Conservation (phyloP, 2,329 filamentous ascomycete species). For the Incumbomyces lentus region DNA sequence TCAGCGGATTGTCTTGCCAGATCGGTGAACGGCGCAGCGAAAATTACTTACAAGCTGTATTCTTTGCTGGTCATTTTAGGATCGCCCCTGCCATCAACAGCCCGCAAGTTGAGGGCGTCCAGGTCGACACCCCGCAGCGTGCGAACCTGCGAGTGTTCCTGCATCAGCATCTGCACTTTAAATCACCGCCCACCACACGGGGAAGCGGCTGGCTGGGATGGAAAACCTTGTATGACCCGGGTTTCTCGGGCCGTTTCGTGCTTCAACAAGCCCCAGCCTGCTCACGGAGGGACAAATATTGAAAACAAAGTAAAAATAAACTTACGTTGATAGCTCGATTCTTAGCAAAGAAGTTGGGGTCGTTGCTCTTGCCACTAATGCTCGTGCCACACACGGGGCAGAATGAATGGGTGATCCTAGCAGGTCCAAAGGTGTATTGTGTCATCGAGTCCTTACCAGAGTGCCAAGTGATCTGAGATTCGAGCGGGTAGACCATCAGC, state of each 20-base stretch:
- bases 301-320: neutral
- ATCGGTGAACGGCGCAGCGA: neutral
- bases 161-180: neutral
- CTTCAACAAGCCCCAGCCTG: no score
- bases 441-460: constrained; percentile 20
- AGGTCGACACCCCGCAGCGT: constrained; percentile 22
- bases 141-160: constrained; percentile 16
- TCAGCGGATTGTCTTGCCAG: neutral
- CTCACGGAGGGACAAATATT: no score
- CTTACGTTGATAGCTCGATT: constrained; percentile 25
- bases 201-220: no score
- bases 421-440: constrained; percentile 22
- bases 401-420: constrained; percentile 23
- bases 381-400: constrained; percentile 25
- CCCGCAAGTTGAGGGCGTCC: constrained; percentile 21
- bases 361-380: constrained; percentile 20
- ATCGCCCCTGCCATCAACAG: constrained; percentile 10
- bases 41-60: constrained; percentile 3
- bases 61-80: neutral
- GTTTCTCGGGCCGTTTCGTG: no score
- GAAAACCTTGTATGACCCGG: no score
- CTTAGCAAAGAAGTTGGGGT: constrained; percentile 18
- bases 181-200: neutral
- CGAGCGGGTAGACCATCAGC: constrained; percentile 22
- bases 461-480: constrained; percentile 19